Evolutionary conservation across 805 yeast genomes (phyloP).

Genomic region (Kodamaea hsintzibuensis): DNA sequence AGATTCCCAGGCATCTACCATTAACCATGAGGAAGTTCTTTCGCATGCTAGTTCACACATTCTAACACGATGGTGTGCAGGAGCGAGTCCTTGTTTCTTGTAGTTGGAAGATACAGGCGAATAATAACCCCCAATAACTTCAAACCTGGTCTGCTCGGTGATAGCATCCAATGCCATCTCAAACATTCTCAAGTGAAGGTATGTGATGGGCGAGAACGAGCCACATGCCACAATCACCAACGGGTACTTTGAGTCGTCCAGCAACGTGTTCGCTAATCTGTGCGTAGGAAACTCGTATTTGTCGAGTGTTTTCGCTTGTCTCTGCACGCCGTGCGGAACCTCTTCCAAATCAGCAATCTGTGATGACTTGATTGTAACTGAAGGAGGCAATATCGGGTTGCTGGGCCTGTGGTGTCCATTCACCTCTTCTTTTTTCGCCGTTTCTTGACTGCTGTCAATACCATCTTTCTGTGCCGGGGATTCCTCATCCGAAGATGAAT

Average conservation of each 20-base stretch:
- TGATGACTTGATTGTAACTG: slow-evolving; percentile 48
- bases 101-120: slow-evolving; percentile 94
- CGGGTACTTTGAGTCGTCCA: slow-evolving; percentile 80
- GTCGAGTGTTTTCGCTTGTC: slow-evolving; percentile 76
- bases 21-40: slow-evolving; percentile 92
- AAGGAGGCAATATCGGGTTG: slow-evolving; percentile 34
- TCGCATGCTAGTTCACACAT: slow-evolving; percentile 99
- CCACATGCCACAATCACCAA: slow-evolving; percentile 97
- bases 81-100: slow-evolving; percentile 89
- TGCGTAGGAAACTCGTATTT: slow-evolving; percentile 86
- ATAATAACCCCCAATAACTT: slow-evolving; percentile 94
- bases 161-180: slow-evolving; percentile 98
- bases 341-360: slow-evolving; percentile 95
- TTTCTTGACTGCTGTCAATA: too few relatives aligned
- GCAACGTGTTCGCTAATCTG: slow-evolving; percentile 66
- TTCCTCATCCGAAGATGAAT: slow-evolving; percentile 47
- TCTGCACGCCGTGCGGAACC: slow-evolving; percentile 89
- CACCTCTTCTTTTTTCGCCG: slow-evolving; percentile 1
- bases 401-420: slow-evolving; percentile 5
- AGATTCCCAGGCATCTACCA: slow-evolving; percentile 99
- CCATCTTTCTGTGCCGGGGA: not conserved
- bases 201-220: slow-evolving; percentile 93
- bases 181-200: slow-evolving; percentile 93
- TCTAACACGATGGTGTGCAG: slow-evolving; percentile 84
- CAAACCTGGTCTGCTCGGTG: slow-evolving; percentile 87